Base-by-base conservation (phyloP, 140 eudicot species). In the Bidens hawaiensis region DNA sequence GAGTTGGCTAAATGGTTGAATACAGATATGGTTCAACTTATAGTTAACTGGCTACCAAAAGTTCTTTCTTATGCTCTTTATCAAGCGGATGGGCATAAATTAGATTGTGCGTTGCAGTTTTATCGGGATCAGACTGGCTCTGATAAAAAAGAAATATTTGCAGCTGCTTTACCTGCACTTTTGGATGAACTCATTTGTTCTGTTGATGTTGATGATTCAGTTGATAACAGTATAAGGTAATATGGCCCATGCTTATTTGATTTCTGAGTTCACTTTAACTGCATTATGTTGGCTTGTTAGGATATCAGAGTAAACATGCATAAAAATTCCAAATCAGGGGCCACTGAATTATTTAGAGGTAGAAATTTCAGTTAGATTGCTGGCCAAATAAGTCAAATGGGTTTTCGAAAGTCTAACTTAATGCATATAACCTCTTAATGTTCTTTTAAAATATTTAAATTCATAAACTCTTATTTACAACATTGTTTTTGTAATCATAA, bases 1-100 rank as follows among this genome's bases (percentile, higher is more conserved):
- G 90, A 81, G 67, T 53, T 88, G 73, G 97, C 90, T 21, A 83
- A 74, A 24, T 79, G 75, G 72, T 74, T 83, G 76, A 73, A 83
- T 16, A 67, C 76, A 14, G 90, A 91, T 69, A 84, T 85, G 95
- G 97, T 94, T 75, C 81, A 77, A 64, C 76, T 94, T 53, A 76
- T 78, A 50, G 83, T 85, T 24, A 55, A 65, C 43, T 89, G 94
- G 85, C 55, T 88, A 62, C 99, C 99, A 17, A 89, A 88, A 62
- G 97, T 88, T 70, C 97, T 94, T 70, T 94, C 97, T 42, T 94
- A 78, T 67, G 97, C 99, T 66, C 94, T 94, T 48, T 89, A 79
- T 73, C 90, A 69, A 83, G 83, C 86, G 54, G 94, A 85, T 74
- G 86, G 82, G n/a, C 73, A 70, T 31, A 76, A 79, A 19, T 81